Percentiles rank a stretch among this genome's conserved stretches.
These are phyloP conservation scores for Ceratonia siliqua DNA, from an alignment of 306 rosid genomes.

Conservation along the genomic window DNA sequence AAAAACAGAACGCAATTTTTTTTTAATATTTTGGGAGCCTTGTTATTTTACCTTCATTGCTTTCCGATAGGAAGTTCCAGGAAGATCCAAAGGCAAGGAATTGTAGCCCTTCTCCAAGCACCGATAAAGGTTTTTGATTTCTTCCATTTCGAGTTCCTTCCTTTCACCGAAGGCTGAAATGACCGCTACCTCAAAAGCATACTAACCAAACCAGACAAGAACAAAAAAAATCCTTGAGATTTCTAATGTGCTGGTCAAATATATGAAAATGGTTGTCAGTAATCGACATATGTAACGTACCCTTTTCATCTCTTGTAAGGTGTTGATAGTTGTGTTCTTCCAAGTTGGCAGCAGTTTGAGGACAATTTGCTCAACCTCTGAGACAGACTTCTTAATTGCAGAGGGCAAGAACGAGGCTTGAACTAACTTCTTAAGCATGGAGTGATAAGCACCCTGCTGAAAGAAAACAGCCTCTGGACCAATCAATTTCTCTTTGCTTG, in stretches of 20 bases:
- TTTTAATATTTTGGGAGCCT: no score
- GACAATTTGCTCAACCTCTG: conserved; percentile 65
- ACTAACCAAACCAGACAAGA: conserved; percentile 41
- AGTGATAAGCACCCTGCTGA: conserved; percentile 82
- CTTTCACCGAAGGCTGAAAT: conserved; percentile 70
- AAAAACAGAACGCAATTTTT: not conserved
- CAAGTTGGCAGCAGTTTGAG: conserved; percentile 59
- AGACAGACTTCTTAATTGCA: conserved; percentile 55
- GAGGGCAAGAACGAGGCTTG: conserved; percentile 68
- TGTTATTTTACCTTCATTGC: conserved; percentile 69
- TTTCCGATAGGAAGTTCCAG: conserved; percentile 68
- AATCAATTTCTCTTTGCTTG: conserved; percentile 82
- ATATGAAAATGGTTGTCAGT: not conserved
- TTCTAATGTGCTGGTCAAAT: not conserved
- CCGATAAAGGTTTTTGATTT: conserved; percentile 61
- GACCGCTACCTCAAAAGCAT: conserved; percentile 88
- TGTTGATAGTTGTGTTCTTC: conserved; percentile 58
- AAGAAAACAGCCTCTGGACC: conserved; percentile 87
- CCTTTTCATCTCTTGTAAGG: conserved; percentile 86
- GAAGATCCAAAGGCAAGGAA: conserved; percentile 75
- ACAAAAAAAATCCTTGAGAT: not conserved
- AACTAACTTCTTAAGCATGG: conserved; percentile 64
- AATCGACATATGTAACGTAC: conserved; percentile 33
- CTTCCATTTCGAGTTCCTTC: conserved; percentile 57
- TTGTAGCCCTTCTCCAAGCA: conserved; percentile 86